A percentile compares a stretch with the other conserved stretches of the same genome.
phyloP scores from a whole-genome alignment of 2,329 filamentous ascomycete species.

The Botrytis cinerea region DNA sequence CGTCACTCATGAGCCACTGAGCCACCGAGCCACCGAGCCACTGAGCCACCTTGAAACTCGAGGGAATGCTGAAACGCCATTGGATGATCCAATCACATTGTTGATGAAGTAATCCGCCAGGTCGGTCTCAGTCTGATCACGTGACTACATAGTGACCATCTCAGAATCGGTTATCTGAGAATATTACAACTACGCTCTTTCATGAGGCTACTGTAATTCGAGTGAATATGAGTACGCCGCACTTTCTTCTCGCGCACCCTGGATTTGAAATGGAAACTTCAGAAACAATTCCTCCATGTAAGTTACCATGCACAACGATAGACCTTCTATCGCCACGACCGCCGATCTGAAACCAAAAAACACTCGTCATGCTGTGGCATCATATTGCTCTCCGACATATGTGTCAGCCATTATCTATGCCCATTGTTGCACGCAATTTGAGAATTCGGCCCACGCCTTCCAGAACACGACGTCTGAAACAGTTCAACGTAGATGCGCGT shows the following conservation, averaged over 20 bases:
- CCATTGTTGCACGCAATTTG: background rate
- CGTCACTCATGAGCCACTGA: background rate
- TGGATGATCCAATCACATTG: background rate
- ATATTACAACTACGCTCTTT: no score
- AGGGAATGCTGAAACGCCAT: background rate
- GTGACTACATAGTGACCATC: background rate
- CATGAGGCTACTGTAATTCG: background rate
- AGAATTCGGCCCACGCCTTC: background rate
- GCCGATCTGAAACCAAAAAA: background rate
- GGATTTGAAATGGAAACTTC: background rate
- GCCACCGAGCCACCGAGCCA: background rate
- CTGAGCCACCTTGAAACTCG: background rate
- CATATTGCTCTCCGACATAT: background rate
- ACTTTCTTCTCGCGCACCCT: background rate
- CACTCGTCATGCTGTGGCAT: background rate
- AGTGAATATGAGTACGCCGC: background rate
- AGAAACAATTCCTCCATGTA: background rate
- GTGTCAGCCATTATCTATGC: background rate
- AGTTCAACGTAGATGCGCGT: background rate
- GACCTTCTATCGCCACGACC: background rate
- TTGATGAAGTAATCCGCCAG: background rate
- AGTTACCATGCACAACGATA: background rate
- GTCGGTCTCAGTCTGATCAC: rapidly evolving
- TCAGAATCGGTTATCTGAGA: no score
- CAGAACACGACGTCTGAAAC: background rate